Conservation (phyloP, 495 filamentous ascomycete genomes). For the Tetracladium setigerum region DNA sequence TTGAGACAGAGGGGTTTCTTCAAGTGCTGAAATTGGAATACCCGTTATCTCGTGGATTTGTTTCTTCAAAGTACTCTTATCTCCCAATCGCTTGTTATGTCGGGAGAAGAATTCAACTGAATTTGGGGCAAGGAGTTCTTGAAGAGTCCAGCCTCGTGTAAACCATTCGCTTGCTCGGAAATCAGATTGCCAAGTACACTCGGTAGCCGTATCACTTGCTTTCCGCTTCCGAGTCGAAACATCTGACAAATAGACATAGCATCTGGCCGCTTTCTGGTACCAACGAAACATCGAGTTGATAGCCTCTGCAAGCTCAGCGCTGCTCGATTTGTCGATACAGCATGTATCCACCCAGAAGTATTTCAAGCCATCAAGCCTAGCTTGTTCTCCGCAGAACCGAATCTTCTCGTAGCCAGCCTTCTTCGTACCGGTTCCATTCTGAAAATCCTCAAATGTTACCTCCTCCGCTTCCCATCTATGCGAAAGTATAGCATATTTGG, state of each 20-base stretch:
- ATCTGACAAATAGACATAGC: constrained; percentile 1
- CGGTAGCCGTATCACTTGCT: constrained; percentile 1
- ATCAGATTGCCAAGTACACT: constrained; percentile 9
- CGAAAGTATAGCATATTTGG: constrained; percentile 8
- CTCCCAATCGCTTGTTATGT: background rate
- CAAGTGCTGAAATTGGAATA: constrained; percentile 3
- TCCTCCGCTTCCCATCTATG: constrained; percentile 1
- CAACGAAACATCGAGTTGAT: too few species aligned
- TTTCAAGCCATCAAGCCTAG: too few species aligned
- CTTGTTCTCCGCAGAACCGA: too few species aligned
- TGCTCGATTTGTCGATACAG: too few species aligned
- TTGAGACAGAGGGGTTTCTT: constrained; percentile 5
- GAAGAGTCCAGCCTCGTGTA: constrained; percentile 26
- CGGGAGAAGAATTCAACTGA: constrained; percentile 8
- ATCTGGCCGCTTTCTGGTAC: background rate
- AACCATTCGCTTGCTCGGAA: constrained; percentile 17
- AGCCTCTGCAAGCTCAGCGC: too few species aligned
- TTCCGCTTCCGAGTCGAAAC: background rate
- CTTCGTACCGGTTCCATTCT: background rate
- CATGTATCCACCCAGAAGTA: too few species aligned
- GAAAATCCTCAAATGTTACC: too few species aligned
- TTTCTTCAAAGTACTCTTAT: constrained; percentile 1
- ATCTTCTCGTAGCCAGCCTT: too few species aligned
- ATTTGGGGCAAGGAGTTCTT: constrained; percentile 19
- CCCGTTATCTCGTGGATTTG: constrained; percentile 6